Percentiles rank a stretch among this genome's conserved stretches.
These are phyloP conservation scores for Alternaria infectoria DNA, from an alignment of 2,329 filamentous ascomycete genomes.

Conservation along the genomic window DNA sequence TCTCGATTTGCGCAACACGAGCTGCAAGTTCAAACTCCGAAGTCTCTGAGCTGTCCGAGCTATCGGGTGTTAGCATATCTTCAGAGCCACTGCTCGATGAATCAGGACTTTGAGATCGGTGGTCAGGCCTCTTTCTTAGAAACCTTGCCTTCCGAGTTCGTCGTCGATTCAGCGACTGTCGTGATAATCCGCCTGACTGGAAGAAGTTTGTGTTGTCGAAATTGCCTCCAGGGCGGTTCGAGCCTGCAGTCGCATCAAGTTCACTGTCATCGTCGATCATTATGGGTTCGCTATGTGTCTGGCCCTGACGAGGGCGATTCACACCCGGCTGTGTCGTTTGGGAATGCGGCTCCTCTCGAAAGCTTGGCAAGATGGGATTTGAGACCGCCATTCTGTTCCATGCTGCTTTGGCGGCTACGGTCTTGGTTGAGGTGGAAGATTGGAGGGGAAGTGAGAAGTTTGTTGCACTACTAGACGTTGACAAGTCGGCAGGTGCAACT, in stretches of 20 bases:
- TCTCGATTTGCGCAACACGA: not conserved
- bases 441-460: not conserved
- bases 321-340: not conserved
- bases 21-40: not conserved
- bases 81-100: not conserved
- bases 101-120: not conserved
- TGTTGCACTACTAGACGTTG: not conserved
- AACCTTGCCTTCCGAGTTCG: not conserved
- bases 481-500: not conserved
- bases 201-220: slow-evolving; percentile 1
- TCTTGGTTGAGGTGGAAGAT: not conserved
- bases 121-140: not conserved
- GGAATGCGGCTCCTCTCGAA: not conserved
- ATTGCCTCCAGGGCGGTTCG: not conserved
- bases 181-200: not conserved
- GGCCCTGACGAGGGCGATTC: not conserved
- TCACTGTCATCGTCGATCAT: not conserved
- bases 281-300: not conserved
- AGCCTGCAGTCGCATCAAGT: not conserved
- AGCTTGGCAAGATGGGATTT: not conserved
- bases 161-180: not conserved
- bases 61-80: not conserved
- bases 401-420: not conserved
- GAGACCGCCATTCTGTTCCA: not conserved
- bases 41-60: not conserved